A percentile compares a stretch with the other conserved stretches of the same genome.
These are phyloP conservation scores for Emergomyces africanus DNA, from an alignment of 2,329 filamentous ascomycete genomes.

Conservation along the genomic window DNA sequence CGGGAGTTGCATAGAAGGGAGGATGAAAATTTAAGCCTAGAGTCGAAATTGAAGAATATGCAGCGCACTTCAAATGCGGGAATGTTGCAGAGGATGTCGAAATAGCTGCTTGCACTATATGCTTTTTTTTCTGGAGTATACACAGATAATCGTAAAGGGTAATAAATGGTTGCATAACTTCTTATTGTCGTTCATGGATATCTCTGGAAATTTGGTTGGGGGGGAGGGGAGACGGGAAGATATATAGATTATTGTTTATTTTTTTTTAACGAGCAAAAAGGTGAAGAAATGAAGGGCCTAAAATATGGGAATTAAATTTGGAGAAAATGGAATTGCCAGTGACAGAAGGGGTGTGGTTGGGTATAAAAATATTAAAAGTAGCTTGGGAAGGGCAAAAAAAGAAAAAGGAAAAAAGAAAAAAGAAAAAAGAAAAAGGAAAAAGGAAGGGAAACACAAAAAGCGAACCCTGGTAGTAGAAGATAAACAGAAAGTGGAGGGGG, in stretches of 20 bases:
- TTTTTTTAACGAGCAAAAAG: not conserved
- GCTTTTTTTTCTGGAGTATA: not conserved
- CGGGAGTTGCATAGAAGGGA: conserved; percentile 27
- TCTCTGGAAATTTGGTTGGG: not conserved
- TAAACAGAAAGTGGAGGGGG: not conserved
- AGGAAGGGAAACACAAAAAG: not conserved
- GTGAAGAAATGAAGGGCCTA: not conserved
- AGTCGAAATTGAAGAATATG: conserved; percentile 23
- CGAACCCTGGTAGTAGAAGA: not conserved
- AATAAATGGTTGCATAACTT: not conserved
- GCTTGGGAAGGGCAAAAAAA: not conserved
- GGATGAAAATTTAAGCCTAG: conserved; percentile 26
- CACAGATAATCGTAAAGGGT: not conserved
- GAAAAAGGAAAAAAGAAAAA: not conserved
- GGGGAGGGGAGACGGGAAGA: not conserved
- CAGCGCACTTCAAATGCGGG: conserved; percentile 14
- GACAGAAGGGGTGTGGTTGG: not conserved
- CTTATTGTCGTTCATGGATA: not conserved
- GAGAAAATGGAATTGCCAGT: not conserved
- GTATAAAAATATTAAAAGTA: not conserved
- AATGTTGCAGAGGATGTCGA: not conserved
- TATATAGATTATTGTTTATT: not conserved
- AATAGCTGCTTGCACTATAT: not conserved
- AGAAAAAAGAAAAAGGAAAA: not conserved
- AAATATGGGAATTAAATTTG: not conserved